These are phyloP conservation scores for Symmetrospora coprosmae DNA, from an alignment of 768 basidiomycete species.

Conservation along the genomic window DNA sequence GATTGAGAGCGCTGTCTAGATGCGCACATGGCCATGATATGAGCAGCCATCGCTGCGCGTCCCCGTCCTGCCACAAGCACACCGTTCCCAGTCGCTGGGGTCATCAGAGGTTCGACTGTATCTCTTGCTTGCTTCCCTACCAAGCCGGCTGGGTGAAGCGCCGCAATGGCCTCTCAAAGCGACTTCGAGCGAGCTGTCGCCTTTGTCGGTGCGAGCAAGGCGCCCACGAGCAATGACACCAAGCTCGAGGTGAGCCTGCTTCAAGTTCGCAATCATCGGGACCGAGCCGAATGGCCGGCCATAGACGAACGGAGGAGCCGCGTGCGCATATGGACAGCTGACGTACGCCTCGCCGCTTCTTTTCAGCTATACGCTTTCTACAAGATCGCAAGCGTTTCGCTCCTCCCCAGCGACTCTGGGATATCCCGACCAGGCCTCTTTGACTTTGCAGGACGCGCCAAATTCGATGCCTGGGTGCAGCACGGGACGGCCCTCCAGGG, in stretches of 20 bases:
- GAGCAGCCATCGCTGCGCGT: not conserved
- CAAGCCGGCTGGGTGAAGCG: too few relatives aligned
- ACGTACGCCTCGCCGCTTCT: not conserved
- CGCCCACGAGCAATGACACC: constrained; percentile 1
- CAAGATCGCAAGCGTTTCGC: constrained; percentile 10
- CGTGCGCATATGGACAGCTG: not conserved
- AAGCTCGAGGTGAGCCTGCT: constrained; percentile 10
- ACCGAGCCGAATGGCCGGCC: not conserved
- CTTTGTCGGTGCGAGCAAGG: not conserved
- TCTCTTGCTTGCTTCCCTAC: too few relatives aligned
- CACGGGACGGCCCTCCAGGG: not conserved
- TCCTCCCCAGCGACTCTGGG: not conserved
- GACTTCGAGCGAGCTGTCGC: constrained; percentile 8
- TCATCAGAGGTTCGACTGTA: too few relatives aligned
- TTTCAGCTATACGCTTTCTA: constrained; percentile 3
- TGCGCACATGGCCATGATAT: too few relatives aligned
- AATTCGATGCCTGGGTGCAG: constrained; percentile 7
- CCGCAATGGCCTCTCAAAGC: not conserved
- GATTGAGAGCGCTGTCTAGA: too few relatives aligned
- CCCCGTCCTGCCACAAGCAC: not conserved
- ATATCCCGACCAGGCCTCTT: constrained; percentile 3
- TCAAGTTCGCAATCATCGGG: not conserved
- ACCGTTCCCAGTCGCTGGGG: too few relatives aligned
- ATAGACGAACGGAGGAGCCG: not conserved
- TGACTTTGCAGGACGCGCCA: constrained; percentile 16